A percentile compares a stretch with the other conserved stretches of the same genome.
These are phyloP conservation scores for Phycomyces blakesleeanus DNA, from an alignment of 192 early-diverging fungal genomes.

Conservation along the genomic window DNA sequence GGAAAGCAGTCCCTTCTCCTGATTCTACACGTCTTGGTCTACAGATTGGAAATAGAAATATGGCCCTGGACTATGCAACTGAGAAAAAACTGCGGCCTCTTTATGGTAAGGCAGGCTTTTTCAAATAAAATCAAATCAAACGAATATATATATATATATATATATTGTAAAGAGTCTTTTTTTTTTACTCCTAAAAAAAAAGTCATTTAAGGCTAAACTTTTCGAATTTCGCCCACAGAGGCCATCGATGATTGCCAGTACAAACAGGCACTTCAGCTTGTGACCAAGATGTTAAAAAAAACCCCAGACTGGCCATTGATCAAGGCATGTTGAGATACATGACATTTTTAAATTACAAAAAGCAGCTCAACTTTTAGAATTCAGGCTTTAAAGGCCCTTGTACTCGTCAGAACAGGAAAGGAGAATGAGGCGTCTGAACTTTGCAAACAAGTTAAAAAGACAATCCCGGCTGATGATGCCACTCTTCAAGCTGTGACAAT, in stretches of 20 bases:
- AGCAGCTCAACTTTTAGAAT: neutral
- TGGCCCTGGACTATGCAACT: slow-evolving; percentile 18
- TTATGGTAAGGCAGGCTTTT: slow-evolving; percentile 43
- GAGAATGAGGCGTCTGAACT: slow-evolving; percentile 58
- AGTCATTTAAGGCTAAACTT: neutral
- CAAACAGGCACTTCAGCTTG: slow-evolving; percentile 57
- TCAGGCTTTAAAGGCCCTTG: slow-evolving; percentile 73
- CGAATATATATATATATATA: neutral
- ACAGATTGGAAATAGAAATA: neutral
- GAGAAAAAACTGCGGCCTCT: slow-evolving; percentile 56
- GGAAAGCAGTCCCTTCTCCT: neutral
- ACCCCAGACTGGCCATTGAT: slow-evolving; percentile 55
- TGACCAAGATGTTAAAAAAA: slow-evolving; percentile 71
- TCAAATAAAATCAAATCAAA: neutral
- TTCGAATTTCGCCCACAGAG: slow-evolving; percentile 34
- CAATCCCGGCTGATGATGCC: slow-evolving; percentile 56
- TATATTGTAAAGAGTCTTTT: neutral
- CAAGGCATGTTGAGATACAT: slow-evolving; percentile 53
- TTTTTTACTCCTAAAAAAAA: neutral
- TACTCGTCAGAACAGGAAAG: slow-evolving; percentile 59
- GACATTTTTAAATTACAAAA: slow-evolving; percentile 4
- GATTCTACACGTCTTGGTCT: neutral
- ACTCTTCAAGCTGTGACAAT: slow-evolving; percentile 59
- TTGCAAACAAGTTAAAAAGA: slow-evolving; percentile 59
- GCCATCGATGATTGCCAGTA: slow-evolving; percentile 63